Percentiles rank a stretch among this genome's conserved stretches.
These are phyloP conservation scores for Myriosclerotinia duriaeana DNA, from an alignment of 2,329 filamentous ascomycete genomes.

Conservation along the genomic window DNA sequence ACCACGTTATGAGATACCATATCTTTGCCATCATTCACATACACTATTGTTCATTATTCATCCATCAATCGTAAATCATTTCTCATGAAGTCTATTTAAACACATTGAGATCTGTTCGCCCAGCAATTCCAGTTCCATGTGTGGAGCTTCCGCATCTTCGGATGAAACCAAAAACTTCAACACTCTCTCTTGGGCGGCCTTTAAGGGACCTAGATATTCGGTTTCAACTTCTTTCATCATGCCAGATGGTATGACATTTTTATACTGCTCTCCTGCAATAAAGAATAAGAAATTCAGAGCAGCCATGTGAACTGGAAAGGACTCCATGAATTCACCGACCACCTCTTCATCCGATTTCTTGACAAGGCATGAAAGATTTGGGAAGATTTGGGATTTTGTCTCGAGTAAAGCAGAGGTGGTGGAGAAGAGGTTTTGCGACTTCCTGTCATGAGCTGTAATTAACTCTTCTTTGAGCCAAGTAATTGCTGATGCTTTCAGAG, in stretches of 20 bases:
- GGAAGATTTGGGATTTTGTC: constrained; percentile 62
- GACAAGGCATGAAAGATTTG: constrained; percentile 51
- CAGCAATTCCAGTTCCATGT: constrained; percentile 34
- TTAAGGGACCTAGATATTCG: constrained; percentile 56
- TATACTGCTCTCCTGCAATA: constrained; percentile 50
- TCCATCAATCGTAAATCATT: constrained; percentile 16
- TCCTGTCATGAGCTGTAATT: constrained; percentile 43
- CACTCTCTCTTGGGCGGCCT: constrained; percentile 44
- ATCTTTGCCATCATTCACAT: background rate
- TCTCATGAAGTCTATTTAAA: constrained; percentile 27
- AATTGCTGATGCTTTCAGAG: constrained; percentile 61
- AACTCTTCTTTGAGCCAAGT: constrained; percentile 65
- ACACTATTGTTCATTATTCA: constrained; percentile 2
- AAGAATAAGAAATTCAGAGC: constrained; percentile 62
- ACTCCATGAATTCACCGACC: constrained; percentile 53
- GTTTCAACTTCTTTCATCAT: constrained; percentile 59
- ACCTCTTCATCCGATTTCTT: constrained; percentile 47
- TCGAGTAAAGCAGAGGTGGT: constrained; percentile 56
- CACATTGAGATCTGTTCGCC: constrained; percentile 35
- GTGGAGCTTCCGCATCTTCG: constrained; percentile 14
- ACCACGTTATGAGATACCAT: background rate
- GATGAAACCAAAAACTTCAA: constrained; percentile 24
- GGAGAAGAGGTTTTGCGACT: constrained; percentile 47
- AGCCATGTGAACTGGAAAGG: constrained; percentile 57
- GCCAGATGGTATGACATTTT: constrained; percentile 53